Percentiles rank a stretch among this genome's conserved stretches.
These are phyloP conservation scores for Ascochyta pisi DNA, from an alignment of 2,329 filamentous ascomycete species.

Conservation along the genomic window DNA sequence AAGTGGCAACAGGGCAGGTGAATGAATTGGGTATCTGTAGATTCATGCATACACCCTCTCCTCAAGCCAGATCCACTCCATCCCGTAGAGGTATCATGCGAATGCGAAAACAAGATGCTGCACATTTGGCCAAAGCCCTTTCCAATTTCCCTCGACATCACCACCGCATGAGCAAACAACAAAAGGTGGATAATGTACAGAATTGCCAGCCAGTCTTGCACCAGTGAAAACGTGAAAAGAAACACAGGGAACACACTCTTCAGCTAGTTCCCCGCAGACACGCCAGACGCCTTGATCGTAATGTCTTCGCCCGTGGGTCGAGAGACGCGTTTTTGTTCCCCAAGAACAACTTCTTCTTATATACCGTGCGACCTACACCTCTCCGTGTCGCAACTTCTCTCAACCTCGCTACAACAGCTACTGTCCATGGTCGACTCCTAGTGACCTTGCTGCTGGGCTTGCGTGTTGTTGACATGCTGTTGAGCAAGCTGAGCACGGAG, in stretches of 20 bases:
- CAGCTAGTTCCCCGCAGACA: slow-evolving; percentile 4
- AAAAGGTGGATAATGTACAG: slow-evolving; percentile 15
- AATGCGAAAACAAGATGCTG: slow-evolving; percentile 14
- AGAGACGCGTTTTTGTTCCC: slow-evolving; percentile 5
- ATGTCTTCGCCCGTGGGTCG: slow-evolving; percentile 11
- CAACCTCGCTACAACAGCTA: not conserved
- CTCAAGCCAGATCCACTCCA: slow-evolving; percentile 5
- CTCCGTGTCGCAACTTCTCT: not conserved
- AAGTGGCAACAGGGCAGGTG: not conserved
- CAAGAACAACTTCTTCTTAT: slow-evolving; percentile 1
- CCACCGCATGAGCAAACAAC: not conserved
- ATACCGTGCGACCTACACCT: slow-evolving; percentile 1
- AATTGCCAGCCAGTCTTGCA: slow-evolving; percentile 6
- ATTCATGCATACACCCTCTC: slow-evolving; percentile 8
- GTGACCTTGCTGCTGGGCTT: slow-evolving; percentile 23
- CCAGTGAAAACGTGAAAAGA: not conserved
- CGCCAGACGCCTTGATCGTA: slow-evolving; percentile 10
- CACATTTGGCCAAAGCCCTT: slow-evolving; percentile 14
- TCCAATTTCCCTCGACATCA: slow-evolving; percentile 13
- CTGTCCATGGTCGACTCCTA: not conserved
- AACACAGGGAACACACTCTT: not conserved
- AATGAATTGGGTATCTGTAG: slow-evolving; percentile 17
- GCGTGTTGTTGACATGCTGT: slow-evolving; percentile 39
- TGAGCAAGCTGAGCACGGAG: slow-evolving; percentile 48
- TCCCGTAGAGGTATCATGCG: slow-evolving; percentile 24